Base-by-base conservation (phyloP, 2,329 filamentous ascomycete genomes). In the Orbilia brochopaga region DNA sequence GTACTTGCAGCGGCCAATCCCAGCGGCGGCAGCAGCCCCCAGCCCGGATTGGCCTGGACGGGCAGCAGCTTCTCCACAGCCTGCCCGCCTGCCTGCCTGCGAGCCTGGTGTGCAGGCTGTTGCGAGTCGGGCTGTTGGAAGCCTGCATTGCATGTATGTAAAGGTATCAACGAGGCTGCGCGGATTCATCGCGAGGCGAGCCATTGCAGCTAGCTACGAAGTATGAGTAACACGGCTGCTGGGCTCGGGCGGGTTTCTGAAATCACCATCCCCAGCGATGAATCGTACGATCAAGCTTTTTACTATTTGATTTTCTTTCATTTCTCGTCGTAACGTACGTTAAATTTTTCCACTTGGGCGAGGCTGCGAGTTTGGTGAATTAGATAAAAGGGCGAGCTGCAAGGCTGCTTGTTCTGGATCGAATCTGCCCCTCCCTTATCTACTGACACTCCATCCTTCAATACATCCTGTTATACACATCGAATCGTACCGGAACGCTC, bases 211-310 rank as follows among this genome's bases (percentile, higher is more conserved):
- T 13, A 37, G 32, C 13, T 15, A 42, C 5, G 5, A 17, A 15
- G 37, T 42, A 42, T 42, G 37, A 42, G 37, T 42, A 42, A 42
- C 37, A 42, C 37, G 37, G 37, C 37, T 42, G 37, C 37, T 37
- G 32, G 32, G 13, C 13, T 37, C 6, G 13, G 13, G 7, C 13
- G 32, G 7, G 13, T 37, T 37, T 37, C 32, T 37, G 7, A 15
- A 17, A 4, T 42, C 4, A 15, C 4, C 13, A 15, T 42, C 11
- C 37, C 37, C 37, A 42, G 5, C 37, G 13, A 42, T 42, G 11
- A 32, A 13, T 42, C 37, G 37, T 42, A 42, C n/a, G 37, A 42
- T 42, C 37, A 17, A 15, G 11, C 37, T 4, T 15, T 5, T 3
- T 17, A 3, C 13, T 4, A 32, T 32, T 32, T 42, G 37, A 42